Evolutionary conservation across 176 grass and related monocot genomes (phyloP), one percentile per base, ranked within the genome.

Genomic region (Aegilops umbellulata): DNA sequence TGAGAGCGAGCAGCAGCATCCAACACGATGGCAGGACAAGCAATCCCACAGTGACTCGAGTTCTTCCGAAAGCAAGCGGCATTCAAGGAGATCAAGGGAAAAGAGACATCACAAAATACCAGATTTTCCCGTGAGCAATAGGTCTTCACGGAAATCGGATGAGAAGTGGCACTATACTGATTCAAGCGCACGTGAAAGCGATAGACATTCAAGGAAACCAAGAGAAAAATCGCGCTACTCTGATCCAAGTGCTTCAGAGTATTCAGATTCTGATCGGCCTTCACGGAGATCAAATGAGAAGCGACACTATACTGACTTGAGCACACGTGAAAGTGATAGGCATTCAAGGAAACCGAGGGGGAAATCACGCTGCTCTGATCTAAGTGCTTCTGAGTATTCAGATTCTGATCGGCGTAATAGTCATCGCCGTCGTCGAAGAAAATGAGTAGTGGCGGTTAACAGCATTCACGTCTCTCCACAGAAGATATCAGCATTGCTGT

Each of bases 201-300:
- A 31, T 51, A 73, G 62, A 41, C 86, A 66, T 62, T 84, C 85
- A 20, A 86, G 76, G 69, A 86, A 46, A 80, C 86, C 84, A n/a
- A 57, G 17, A 9, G 89, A 82, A 34, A 91, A 84, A 61, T 30
- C 9, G 4, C 58, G 14, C 24, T 63, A 80, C 81, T 41, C 64
- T 80, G 83, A 89, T 82, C 65, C 85, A 42, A 77, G 82, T 73
- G 34, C 51, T 15, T 82, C 81, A 22, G 85, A 92, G 74, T 65
- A 74, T 69, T 88, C 80, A 34, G 82, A 83, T 55, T 73, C 60
- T 9, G 90, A 90, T 62, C 67, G 4, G 26, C 55, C 22, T 57
- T 46, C 76, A 17, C 16, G 49, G 16, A 67, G 76, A 57, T 83
- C 24, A 0, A 62, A 31, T 29, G 80, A 74, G 66, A 83, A 74